Conservation (phyloP, 1,284 basidiomycete genomes). For the Puccinia hordei region DNA sequence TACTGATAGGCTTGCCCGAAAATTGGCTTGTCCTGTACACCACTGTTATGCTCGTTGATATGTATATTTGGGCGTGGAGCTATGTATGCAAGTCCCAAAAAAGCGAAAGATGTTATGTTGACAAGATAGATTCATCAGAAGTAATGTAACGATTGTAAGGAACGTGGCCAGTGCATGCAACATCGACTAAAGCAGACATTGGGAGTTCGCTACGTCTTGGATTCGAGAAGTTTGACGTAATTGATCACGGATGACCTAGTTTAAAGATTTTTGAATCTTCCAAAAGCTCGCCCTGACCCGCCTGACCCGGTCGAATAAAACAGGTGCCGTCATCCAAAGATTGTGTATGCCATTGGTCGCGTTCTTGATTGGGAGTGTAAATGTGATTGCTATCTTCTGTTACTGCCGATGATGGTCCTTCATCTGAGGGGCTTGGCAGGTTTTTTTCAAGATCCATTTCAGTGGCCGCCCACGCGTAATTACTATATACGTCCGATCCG, state of each 20-base stretch:
- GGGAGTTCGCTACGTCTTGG: too few relatives aligned
- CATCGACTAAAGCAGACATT: neutral
- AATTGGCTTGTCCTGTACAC: neutral
- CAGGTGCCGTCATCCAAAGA: neutral
- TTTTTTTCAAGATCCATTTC: conserved; percentile 13
- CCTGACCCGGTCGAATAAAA: neutral
- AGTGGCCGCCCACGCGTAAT: neutral
- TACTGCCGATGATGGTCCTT: conserved; percentile 2
- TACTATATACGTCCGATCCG: neutral
- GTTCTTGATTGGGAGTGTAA: neutral
- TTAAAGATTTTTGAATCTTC: conserved; percentile 19
- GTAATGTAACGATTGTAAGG: neutral
- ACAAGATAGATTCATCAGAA: neutral
- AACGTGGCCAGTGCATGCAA: neutral
- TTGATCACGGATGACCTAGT: conserved; percentile 10
- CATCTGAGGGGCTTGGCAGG: conserved; percentile 1
- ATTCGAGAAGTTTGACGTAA: neutral
- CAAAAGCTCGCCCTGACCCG: neutral
- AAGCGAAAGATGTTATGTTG: too few relatives aligned
- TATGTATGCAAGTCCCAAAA: too few relatives aligned
- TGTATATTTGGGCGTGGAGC: neutral
- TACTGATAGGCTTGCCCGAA: neutral
- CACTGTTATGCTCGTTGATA: neutral
- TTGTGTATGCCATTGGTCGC: conserved; percentile 9
- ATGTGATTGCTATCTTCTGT: conserved; percentile 1